These are phyloP conservation scores for Cutaneotrichosporon mucoides DNA, from an alignment of 1,284 basidiomycete genomes.

Conservation along the genomic window DNA sequence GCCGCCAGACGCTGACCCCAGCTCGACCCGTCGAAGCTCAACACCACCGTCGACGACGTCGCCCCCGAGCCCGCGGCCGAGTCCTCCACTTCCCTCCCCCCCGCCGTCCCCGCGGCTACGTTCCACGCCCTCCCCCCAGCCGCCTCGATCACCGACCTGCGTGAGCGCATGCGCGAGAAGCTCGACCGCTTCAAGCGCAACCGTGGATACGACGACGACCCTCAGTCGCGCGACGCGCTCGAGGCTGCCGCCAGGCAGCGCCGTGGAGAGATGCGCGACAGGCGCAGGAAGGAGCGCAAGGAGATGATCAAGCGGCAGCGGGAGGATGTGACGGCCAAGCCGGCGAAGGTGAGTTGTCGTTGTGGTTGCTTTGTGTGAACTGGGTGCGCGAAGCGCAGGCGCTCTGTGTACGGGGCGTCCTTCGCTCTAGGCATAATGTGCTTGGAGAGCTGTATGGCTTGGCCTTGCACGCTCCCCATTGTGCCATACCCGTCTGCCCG, in stretches of 20 bases:
- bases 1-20: constrained; percentile 37
- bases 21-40: constrained; percentile 80
- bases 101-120: constrained; percentile 14
- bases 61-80: constrained; percentile 21
- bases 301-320: constrained; percentile 66
- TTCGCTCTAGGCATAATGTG: too few relatives aligned
- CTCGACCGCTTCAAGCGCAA: constrained; percentile 63
- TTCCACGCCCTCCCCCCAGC: constrained; percentile 63
- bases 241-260: constrained; percentile 71
- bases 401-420: too few relatives aligned
- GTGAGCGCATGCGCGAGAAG: constrained; percentile 70
- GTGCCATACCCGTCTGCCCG: not conserved
- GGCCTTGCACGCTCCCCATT: too few relatives aligned
- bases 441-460: too few relatives aligned
- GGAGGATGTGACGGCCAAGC: constrained; percentile 42
- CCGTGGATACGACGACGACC: constrained; percentile 49
- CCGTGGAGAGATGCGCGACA: constrained; percentile 74
- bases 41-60: constrained; percentile 32
- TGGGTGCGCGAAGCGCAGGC: too few relatives aligned
- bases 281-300: constrained; percentile 72
- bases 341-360: constrained; percentile 37
- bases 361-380: too few relatives aligned
- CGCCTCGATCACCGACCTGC: constrained; percentile 65
- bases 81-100: constrained; percentile 23
- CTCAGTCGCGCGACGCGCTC: constrained; percentile 63